phyloP scores from a whole-genome alignment of 345 rosid species.

The Viola odorata region DNA sequence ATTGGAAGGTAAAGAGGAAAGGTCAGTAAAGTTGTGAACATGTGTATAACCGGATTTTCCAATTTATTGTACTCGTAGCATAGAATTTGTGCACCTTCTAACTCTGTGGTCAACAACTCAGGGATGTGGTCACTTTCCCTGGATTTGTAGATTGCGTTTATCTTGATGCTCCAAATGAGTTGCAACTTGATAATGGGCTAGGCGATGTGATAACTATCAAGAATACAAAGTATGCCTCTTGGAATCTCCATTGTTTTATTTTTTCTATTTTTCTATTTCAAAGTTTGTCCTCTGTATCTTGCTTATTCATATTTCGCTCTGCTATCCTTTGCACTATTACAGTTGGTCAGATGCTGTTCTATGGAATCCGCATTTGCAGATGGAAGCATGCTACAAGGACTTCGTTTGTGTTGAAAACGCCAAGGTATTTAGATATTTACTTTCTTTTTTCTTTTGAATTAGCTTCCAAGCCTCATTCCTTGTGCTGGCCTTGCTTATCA shows the following conservation, averaged over 20 bases:
- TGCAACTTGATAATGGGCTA: constrained; percentile 80
- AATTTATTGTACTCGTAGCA: not conserved
- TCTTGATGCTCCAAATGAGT: constrained; percentile 55
- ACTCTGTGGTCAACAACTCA: constrained; percentile 31
- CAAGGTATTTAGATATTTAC: constrained; percentile 44
- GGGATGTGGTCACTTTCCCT: constrained; percentile 76
- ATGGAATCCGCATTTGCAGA: constrained; percentile 88
- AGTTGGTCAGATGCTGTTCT: constrained; percentile 95
- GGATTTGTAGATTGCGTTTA: constrained; percentile 90
- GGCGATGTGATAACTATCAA: constrained; percentile 58
- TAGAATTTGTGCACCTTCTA: constrained; percentile 13
- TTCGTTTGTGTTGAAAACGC: constrained; percentile 90
- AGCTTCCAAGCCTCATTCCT: constrained; percentile 4
- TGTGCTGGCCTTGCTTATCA: not conserved
- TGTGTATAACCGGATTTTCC: not conserved
- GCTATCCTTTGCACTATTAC: constrained; percentile 12
- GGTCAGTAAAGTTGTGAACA: constrained; percentile 39
- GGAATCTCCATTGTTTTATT: constrained; percentile 5
- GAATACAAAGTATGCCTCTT: constrained; percentile 54
- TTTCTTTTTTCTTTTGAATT: not conserved
- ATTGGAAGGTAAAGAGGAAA: constrained; percentile 69
- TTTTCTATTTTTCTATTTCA: constrained; percentile 7
- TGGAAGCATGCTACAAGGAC: constrained; percentile 93
- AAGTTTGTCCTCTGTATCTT: not conserved
- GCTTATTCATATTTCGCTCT: constrained; percentile 4